These are phyloP conservation scores for Beverwykella pulmonaria DNA, from an alignment of 495 filamentous ascomycete genomes.

Conservation along the genomic window DNA sequence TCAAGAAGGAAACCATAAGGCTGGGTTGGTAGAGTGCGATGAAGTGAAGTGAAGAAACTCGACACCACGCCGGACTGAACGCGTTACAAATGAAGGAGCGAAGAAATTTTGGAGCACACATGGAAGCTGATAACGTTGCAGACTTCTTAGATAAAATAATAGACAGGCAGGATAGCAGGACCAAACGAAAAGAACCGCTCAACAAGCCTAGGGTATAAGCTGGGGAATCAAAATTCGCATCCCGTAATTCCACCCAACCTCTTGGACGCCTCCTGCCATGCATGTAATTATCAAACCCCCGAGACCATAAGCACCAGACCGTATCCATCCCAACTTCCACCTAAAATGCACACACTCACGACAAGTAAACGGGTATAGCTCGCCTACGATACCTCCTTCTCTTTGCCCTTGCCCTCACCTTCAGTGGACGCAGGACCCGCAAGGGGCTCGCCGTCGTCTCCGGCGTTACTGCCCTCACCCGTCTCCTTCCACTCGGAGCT, in stretches of 20 bases:
- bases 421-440: slow-evolving; percentile 2
- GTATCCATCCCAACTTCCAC: neutral
- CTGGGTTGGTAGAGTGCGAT: neutral
- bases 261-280: neutral
- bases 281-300: neutral
- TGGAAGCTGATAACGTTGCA: neutral
- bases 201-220: slow-evolving; percentile 26
- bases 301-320: neutral
- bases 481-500: slow-evolving; percentile 67
- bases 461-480: slow-evolving; percentile 49
- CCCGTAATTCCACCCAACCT: neutral
- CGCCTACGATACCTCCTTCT: neutral
- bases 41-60: neutral
- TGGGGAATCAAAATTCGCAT: slow-evolving; percentile 3
- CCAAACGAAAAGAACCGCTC: neutral
- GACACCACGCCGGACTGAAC: neutral
- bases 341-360: neutral
- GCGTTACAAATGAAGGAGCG: neutral
- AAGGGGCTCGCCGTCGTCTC: slow-evolving; percentile 12
- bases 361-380: too few species aligned
- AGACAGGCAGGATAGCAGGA: neutral
- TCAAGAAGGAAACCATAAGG: neutral
- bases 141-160: neutral
- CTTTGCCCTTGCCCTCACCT: slow-evolving; percentile 16
- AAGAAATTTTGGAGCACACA: neutral